Evolutionary conservation across 371 early-diverging fungal genomes (phyloP).

Genomic region (Funneliformis caledonium): DNA sequence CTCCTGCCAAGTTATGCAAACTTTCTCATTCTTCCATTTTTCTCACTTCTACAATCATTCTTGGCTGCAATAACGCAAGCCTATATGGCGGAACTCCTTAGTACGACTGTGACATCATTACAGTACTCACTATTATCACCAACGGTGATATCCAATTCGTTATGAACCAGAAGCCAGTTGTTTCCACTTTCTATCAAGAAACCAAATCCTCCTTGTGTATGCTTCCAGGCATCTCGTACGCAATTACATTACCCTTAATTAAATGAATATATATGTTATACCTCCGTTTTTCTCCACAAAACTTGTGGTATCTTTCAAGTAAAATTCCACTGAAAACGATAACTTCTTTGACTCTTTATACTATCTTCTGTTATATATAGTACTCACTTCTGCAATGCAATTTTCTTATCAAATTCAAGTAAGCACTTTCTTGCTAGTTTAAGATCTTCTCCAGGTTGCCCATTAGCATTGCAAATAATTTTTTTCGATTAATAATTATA

Average conservation of each 20-base stretch:
- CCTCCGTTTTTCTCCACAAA: too few species aligned
- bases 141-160: background rate
- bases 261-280: too few species aligned
- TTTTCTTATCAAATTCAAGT: too few species aligned
- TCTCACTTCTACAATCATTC: slow-evolving; percentile 5
- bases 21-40: background rate
- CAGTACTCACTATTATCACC: background rate
- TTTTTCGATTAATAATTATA: too few species aligned
- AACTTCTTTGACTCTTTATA: too few species aligned
- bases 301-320: too few species aligned
- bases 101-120: background rate
- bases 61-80: background rate
- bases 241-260: background rate
- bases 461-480: background rate
- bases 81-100: background rate
- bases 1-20: background rate
- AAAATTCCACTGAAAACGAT: too few species aligned
- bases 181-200: background rate
- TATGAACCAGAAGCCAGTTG: too few species aligned
- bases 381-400: too few species aligned
- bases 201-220: background rate
- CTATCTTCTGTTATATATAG: too few species aligned
- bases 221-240: background rate
- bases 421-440: too few species aligned
- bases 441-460: too few species aligned